Percentiles rank a stretch among this genome's conserved stretches.
Evolutionary conservation across 2,329 filamentous ascomycete species (phyloP).

Genomic region (Botryotinia calthae): DNA sequence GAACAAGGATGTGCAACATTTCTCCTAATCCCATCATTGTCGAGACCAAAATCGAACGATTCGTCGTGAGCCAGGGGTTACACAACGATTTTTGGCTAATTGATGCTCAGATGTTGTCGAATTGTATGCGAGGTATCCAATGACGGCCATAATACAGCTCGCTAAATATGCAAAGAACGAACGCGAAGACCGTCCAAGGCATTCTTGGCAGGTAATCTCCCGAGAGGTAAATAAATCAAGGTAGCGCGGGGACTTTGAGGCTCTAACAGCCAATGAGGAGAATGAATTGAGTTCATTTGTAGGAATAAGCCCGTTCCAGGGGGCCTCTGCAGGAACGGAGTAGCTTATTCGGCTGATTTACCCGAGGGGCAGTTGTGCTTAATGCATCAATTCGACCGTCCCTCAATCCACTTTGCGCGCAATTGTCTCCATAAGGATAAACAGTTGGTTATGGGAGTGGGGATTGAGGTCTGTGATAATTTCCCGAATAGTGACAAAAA

Average conservation of each 20-base stretch:
- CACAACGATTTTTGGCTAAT: neutral
- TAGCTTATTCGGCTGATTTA: neutral
- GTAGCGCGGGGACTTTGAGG: neutral
- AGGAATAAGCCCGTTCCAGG: neutral
- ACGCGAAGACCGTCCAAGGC: neutral
- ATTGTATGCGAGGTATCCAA: neutral
- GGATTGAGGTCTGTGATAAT: neutral
- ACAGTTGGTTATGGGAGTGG: neutral
- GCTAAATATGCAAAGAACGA: slow-evolving; percentile 3
- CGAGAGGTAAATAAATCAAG: neutral
- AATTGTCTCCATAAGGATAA: neutral
- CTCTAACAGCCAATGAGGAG: neutral
- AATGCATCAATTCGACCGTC: neutral
- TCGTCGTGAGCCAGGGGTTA: neutral
- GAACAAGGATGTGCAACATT: neutral
- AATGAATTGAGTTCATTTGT: neutral
- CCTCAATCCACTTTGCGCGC: neutral
- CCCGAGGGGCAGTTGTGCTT: neutral
- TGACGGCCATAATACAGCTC: neutral
- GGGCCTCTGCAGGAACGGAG: neutral
- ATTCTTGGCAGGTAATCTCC: slow-evolving; percentile 6
- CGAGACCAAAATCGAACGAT: slow-evolving; percentile 4
- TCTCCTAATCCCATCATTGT: neutral
- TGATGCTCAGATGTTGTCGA: neutral
- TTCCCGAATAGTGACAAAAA: slow-evolving; percentile 1